A percentile compares a stretch with the other conserved stretches of the same genome.
phyloP scores from a whole-genome alignment of 768 basidiomycete species.

The Mycena crocata region DNA sequence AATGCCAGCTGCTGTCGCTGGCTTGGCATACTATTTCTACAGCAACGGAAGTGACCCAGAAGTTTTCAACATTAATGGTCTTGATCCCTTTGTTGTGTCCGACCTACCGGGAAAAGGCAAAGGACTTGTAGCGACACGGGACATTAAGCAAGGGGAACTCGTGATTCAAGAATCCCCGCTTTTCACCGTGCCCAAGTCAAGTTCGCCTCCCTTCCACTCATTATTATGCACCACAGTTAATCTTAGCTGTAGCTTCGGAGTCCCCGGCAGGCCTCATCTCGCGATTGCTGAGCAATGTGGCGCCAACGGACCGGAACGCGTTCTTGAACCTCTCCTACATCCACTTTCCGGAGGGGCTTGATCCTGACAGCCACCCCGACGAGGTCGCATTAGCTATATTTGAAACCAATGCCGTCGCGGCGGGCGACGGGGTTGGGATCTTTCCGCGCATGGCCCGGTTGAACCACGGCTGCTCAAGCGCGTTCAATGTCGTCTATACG shows the following conservation, averaged over 20 bases:
- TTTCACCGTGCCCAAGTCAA: slow-evolving; percentile 60
- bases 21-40: slow-evolving; percentile 2
- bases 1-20: slow-evolving; percentile 10
- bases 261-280: slow-evolving; percentile 61
- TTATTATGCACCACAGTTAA: slow-evolving; percentile 2
- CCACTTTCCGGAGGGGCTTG: slow-evolving; percentile 56
- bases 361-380: slow-evolving; percentile 50
- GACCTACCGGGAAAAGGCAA: slow-evolving; percentile 68
- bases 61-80: background rate
- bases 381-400: slow-evolving; percentile 73
- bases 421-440: slow-evolving; percentile 66
- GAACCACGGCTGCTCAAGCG: slow-evolving; percentile 76
- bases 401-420: slow-evolving; percentile 72
- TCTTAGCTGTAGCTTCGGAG: slow-evolving; percentile 47
- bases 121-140: slow-evolving; percentile 62
- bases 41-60: background rate
- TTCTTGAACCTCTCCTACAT: slow-evolving; percentile 71
- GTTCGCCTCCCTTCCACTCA: slow-evolving; percentile 44
- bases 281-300: slow-evolving; percentile 47
- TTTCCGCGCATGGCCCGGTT: slow-evolving; percentile 76
- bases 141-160: slow-evolving; percentile 72
- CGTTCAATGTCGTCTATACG: slow-evolving; percentile 75
- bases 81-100: slow-evolving; percentile 49
- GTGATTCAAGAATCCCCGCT: slow-evolving; percentile 67
- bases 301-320: slow-evolving; percentile 47